Evolutionary conservation across 1,139 yeast genomes (phyloP).

Genomic region (Yamadazyma diddensiae): DNA sequence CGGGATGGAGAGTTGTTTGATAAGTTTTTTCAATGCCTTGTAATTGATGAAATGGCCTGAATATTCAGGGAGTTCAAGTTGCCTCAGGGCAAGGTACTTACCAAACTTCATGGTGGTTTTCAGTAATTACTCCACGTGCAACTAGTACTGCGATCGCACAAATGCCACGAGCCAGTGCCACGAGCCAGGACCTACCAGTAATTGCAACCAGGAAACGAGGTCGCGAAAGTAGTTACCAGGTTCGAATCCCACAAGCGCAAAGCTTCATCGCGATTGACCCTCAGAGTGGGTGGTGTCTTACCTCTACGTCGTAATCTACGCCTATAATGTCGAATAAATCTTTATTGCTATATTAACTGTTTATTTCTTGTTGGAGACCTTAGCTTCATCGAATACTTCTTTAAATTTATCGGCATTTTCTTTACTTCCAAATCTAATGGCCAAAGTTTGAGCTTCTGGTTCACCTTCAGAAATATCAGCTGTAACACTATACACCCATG

Average conservation of each 20-base stretch:
- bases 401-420: constrained; percentile 97
- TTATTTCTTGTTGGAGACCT: constrained; percentile 13
- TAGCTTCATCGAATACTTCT: constrained; percentile 65
- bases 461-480: constrained; percentile 96
- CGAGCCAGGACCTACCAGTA: too few species aligned
- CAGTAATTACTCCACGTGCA: background rate
- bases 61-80: constrained; percentile 91
- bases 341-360: too few species aligned
- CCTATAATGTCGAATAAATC: too few species aligned
- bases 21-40: constrained; percentile 82
- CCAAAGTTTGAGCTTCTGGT: constrained; percentile 94
- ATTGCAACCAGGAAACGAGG: too few species aligned
- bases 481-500: constrained; percentile 95
- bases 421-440: constrained; percentile 94
- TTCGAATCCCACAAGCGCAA: too few species aligned
- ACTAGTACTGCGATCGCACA: too few species aligned
- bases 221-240: too few species aligned
- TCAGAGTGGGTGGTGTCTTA: too few species aligned
- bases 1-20: constrained; percentile 62
- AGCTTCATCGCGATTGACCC: too few species aligned
- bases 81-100: constrained; percentile 89
- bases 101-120: constrained; percentile 72
- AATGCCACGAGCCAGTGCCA: too few species aligned
- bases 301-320: too few species aligned
- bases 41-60: constrained; percentile 92